Percentiles rank a stretch among this genome's conserved stretches.
Evolutionary conservation across 257 asterid species (phyloP).

Genomic region (Gynochthodes officinalis): DNA sequence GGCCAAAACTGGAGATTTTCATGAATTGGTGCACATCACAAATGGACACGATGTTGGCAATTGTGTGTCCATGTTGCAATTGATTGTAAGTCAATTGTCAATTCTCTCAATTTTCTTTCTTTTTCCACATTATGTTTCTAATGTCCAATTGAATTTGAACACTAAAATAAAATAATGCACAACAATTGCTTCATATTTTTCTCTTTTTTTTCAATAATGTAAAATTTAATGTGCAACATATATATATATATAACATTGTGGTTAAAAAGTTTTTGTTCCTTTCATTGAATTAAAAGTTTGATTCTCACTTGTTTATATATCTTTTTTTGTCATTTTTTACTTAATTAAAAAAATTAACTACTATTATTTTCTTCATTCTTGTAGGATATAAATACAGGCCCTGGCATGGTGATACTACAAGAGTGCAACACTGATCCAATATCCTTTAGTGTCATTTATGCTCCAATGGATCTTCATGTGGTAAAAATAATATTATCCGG

Average conservation of each 20-base stretch:
- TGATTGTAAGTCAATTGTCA: background rate
- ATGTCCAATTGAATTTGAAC: too few species aligned
- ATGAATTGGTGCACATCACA: conserved; percentile 2
- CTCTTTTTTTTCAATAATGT: background rate
- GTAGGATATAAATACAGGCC: conserved; percentile 2
- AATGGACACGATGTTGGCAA: conserved; percentile 10
- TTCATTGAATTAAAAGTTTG: too few species aligned
- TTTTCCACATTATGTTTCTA: too few species aligned
- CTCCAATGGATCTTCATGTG: conserved; percentile 7
- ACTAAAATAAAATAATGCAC: too few species aligned
- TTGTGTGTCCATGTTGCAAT: conserved; percentile 5
- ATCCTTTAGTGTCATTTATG: conserved; percentile 9
- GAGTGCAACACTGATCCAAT: conserved; percentile 13
- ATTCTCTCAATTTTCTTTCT: too few species aligned
- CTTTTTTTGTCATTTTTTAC: too few species aligned
- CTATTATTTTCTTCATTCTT: too few species aligned
- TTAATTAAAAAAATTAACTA: too few species aligned
- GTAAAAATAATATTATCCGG: background rate
- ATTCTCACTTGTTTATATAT: too few species aligned
- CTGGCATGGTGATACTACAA: conserved; percentile 17
- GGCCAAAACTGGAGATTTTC: background rate
- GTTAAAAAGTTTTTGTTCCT: too few species aligned
- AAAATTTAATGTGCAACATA: too few species aligned
- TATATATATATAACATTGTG: too few species aligned
- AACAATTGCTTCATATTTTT: background rate